Evolutionary conservation across 192 early-diverging fungal genomes (phyloP).

Genomic region (Mortierella alpina): DNA sequence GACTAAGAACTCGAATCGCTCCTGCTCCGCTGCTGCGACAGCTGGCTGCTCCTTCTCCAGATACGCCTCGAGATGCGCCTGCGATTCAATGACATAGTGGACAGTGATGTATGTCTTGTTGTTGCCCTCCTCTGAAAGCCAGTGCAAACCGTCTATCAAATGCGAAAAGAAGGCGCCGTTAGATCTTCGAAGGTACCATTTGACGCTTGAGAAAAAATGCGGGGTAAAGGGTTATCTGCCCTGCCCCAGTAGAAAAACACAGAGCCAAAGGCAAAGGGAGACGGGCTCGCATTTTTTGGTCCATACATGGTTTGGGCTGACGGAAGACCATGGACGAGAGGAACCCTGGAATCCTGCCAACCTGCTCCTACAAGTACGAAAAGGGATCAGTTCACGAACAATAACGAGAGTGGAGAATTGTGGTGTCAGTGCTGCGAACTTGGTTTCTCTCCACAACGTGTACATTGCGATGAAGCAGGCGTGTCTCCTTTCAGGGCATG

Average conservation of each 20-base stretch:
- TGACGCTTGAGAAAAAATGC: slow-evolving; percentile 7
- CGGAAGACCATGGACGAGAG: slow-evolving; percentile 49
- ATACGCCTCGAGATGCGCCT: slow-evolving; percentile 35
- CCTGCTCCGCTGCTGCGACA: slow-evolving; percentile 43
- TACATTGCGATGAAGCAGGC: too few relatives aligned
- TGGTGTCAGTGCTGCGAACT: too few relatives aligned
- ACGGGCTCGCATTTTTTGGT: not conserved
- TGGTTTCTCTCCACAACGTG: too few relatives aligned
- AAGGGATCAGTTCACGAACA: not conserved
- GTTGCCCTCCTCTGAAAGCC: slow-evolving; percentile 51
- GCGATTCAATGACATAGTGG: slow-evolving; percentile 49
- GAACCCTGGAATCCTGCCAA: slow-evolving; percentile 34
- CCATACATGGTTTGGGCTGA: slow-evolving; percentile 53
- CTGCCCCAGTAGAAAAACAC: not conserved
- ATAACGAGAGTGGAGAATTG: too few relatives aligned
- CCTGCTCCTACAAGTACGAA: slow-evolving; percentile 29
- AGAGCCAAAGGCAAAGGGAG: slow-evolving; percentile 6
- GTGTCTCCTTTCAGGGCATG: too few relatives aligned
- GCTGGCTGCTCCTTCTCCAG: slow-evolving; percentile 30
- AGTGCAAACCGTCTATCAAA: slow-evolving; percentile 44
- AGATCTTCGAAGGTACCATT: not conserved
- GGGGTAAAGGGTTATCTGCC: slow-evolving; percentile 1
- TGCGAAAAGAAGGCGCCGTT: not conserved
- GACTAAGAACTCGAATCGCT: slow-evolving; percentile 49
- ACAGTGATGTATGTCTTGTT: slow-evolving; percentile 51